These are phyloP conservation scores for Colletotrichum trifolii DNA, from an alignment of 2,329 filamentous ascomycete genomes.

Conservation along the genomic window DNA sequence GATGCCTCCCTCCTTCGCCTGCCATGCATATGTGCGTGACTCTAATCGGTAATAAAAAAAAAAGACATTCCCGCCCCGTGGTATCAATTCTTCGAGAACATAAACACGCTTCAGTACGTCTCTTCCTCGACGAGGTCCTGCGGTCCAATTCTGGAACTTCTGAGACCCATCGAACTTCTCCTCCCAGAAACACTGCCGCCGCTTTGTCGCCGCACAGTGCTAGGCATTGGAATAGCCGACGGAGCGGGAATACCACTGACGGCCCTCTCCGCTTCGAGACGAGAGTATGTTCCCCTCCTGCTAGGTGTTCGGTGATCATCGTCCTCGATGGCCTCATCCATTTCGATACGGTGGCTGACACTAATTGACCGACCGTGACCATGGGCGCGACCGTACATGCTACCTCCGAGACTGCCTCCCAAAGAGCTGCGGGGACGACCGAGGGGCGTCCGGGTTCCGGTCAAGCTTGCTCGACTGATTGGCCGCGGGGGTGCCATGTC, in stretches of 20 bases:
- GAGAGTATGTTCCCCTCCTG: conserved; percentile 64
- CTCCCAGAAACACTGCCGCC: conserved; percentile 41
- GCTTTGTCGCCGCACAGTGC: conserved; percentile 54
- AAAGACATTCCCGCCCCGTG: conserved; percentile 43
- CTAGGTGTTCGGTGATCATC: conserved; percentile 62
- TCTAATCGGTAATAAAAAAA: conserved; percentile 42
- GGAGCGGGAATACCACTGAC: conserved; percentile 54
- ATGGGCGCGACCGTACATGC: conserved; percentile 50
- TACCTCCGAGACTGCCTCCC: conserved; percentile 49
- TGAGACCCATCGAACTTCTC: conserved; percentile 51
- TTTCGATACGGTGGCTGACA: conserved; percentile 63
- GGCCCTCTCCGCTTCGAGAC: conserved; percentile 55
- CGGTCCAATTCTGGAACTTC: conserved; percentile 41
- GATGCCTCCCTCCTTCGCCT: neutral
- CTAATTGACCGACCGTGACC: conserved; percentile 63
- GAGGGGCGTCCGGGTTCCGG: conserved; percentile 71
- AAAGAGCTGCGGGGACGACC: conserved; percentile 79
- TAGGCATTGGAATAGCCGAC: conserved; percentile 58
- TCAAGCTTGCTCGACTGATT: conserved; percentile 72
- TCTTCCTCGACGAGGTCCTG: conserved; percentile 63
- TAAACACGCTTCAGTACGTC: conserved; percentile 57
- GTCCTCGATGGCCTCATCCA: conserved; percentile 57
- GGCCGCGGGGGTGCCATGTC: conserved; percentile 69
- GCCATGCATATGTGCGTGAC: conserved; percentile 8
- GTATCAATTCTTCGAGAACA: conserved; percentile 29